phyloP scores from a whole-genome alignment of 2,329 filamentous ascomycete species.

The Colletotrichum tropicicola region DNA sequence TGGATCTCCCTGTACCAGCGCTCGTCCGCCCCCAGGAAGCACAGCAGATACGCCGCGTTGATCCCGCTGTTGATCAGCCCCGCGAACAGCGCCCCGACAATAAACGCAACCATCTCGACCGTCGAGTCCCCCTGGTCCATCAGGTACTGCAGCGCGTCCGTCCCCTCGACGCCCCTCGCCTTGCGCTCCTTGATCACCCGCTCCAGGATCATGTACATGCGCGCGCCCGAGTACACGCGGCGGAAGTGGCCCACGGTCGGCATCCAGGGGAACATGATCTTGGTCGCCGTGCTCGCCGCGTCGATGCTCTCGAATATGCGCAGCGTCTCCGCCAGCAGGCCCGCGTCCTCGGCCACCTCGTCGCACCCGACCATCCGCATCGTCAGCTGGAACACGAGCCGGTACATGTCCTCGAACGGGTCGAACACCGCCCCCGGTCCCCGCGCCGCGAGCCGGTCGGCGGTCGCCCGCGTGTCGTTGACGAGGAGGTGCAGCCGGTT shows the following conservation, averaged over 20 bases:
- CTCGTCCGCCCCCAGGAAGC: conserved; percentile 56
- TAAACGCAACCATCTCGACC: conserved; percentile 54
- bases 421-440: conserved; percentile 44
- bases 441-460: conserved; percentile 44
- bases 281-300: conserved; percentile 46
- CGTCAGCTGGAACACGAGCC: conserved; percentile 63
- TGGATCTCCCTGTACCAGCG: conserved; percentile 55
- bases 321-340: conserved; percentile 51
- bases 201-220: conserved; percentile 58
- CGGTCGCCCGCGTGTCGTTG: conserved; percentile 47
- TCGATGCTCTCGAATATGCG: conserved; percentile 58
- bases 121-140: conserved; percentile 60
- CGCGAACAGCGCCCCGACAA: conserved; percentile 63
- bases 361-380: conserved; percentile 62
- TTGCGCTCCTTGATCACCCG: conserved; percentile 56
- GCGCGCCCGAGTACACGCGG: conserved; percentile 53
- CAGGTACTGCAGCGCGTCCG: conserved; percentile 62
- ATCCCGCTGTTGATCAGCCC: conserved; percentile 66
- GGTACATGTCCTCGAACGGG: conserved; percentile 63
- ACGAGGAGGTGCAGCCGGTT: conserved; percentile 51
- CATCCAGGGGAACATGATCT: conserved; percentile 62
- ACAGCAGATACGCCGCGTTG: conserved; percentile 61
- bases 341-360: conserved; percentile 59
- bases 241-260: conserved; percentile 53
- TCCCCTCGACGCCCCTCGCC: conserved; percentile 48